These are phyloP conservation scores for Diaporthe helianthi DNA, from an alignment of 2,329 filamentous ascomycete species.

Conservation along the genomic window DNA sequence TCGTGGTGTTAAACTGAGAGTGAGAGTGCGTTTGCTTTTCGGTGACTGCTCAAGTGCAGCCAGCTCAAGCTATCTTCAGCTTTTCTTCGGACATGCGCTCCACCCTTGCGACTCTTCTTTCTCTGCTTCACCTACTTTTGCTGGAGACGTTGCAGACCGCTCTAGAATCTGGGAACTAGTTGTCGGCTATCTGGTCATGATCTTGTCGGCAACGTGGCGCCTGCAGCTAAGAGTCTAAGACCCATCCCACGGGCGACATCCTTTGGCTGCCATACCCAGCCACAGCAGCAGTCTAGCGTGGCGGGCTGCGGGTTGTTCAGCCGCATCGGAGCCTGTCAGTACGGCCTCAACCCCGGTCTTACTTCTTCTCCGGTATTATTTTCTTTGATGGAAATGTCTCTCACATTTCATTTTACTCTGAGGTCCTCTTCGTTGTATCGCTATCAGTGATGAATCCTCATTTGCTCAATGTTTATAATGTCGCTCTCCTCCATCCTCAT, in stretches of 20 bases:
- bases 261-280: neutral
- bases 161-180: neutral
- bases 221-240: neutral
- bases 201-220: constrained; percentile 5
- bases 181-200: neutral
- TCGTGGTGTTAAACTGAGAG: neutral
- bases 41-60: too few relatives aligned
- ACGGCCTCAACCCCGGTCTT: neutral
- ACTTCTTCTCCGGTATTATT: neutral
- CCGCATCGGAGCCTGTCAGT: constrained; percentile 20
- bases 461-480: neutral
- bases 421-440: neutral
- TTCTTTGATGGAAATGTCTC: neutral
- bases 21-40: neutral
- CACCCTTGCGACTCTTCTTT: neutral
- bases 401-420: neutral
- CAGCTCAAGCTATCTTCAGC: constrained; percentile 6
- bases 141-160: neutral
- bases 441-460: neutral
- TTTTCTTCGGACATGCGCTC: neutral
- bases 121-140: neutral
- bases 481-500: neutral
- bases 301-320: constrained; percentile 4
- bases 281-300: neutral
- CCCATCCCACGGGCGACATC: neutral